Evolutionary conservation across 1,284 basidiomycete species (phyloP).

Genomic region (Microbotryum violaceum): DNA sequence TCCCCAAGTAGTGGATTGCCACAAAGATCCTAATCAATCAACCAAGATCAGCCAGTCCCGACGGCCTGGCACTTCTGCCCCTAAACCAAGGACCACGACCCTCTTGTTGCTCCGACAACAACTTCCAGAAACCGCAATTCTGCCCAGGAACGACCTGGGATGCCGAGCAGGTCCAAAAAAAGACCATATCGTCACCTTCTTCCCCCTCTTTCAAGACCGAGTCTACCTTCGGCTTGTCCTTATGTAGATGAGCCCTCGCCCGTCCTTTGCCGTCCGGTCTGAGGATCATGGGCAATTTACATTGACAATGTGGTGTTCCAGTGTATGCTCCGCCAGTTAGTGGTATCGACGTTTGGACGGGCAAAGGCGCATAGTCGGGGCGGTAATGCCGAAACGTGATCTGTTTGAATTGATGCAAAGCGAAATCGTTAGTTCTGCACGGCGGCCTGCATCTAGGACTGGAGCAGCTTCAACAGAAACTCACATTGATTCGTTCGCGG

Average conservation of each 20-base stretch:
- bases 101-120: constrained; percentile 51
- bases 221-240: constrained; percentile 4
- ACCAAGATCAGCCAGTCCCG: too few relatives aligned
- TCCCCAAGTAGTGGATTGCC: too few relatives aligned
- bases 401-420: constrained; percentile 4
- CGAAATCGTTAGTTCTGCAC: neutral
- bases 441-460: neutral
- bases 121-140: constrained; percentile 71
- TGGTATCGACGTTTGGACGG: neutral
- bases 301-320: constrained; percentile 57
- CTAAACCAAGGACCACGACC: constrained; percentile 21
- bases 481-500: constrained; percentile 34
- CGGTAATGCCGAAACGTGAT: constrained; percentile 55
- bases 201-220: neutral
- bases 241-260: constrained; percentile 4
- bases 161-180: constrained; percentile 82
- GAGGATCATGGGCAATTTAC: constrained; percentile 65
- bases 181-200: constrained; percentile 47
- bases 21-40: too few relatives aligned
- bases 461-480: neutral
- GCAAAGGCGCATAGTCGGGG: constrained; percentile 66
- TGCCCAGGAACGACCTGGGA: constrained; percentile 74
- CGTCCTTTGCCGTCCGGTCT: constrained; percentile 53
- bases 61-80: too few relatives aligned
- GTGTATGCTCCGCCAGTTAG: constrained; percentile 25